phyloP scores from a whole-genome alignment of 1,284 basidiomycete genomes.

The Gymnopus androsaceus region DNA sequence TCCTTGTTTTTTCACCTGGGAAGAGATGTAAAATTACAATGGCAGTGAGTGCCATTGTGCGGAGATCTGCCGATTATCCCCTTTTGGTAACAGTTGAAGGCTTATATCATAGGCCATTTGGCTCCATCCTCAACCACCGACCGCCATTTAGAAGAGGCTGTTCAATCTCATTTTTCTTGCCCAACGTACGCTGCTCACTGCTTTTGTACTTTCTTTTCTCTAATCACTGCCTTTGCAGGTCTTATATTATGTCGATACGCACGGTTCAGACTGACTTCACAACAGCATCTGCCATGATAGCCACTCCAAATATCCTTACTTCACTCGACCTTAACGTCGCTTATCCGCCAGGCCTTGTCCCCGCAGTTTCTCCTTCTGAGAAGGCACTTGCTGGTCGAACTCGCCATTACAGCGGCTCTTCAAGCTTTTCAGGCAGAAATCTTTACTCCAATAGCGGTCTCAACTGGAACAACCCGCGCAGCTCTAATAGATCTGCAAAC shows the following conservation, averaged over 20 bases:
- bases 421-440: conserved; percentile 5
- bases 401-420: conserved; percentile 3
- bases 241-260: conserved; percentile 18
- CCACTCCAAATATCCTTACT: conserved; percentile 8
- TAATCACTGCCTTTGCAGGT: too few species aligned
- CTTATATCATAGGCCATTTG: conserved; percentile 21
- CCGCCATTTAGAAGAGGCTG: background rate
- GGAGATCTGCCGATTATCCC: too few species aligned
- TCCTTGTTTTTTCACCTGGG: background rate
- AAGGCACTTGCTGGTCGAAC: background rate
- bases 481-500: background rate
- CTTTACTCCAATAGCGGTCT: background rate
- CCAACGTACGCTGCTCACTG: conserved; percentile 10
- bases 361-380: background rate
- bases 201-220: conserved; percentile 1
- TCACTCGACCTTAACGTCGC: conserved; percentile 13
- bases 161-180: background rate
- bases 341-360: background rate
- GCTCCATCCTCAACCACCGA: background rate
- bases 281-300: background rate
- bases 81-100: too few species aligned
- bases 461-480: background rate
- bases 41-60: too few species aligned
- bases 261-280: conserved; percentile 12
- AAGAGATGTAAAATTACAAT: too few species aligned